Base-by-base conservation (phyloP, 495 filamentous ascomycete species). In the Geoglossum glabrum region DNA sequence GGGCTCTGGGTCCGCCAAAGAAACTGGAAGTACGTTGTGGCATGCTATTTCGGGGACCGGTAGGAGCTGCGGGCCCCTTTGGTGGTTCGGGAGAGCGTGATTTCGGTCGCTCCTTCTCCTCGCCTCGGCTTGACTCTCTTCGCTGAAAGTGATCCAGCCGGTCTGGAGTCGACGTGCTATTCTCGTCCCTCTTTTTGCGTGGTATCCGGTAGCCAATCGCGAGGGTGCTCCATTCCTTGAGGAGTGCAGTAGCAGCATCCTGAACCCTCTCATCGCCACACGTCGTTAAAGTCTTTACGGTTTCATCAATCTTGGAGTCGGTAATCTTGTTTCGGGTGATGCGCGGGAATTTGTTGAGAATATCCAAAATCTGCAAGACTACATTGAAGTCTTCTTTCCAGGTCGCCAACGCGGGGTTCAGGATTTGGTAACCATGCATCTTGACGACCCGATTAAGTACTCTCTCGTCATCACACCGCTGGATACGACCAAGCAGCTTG, bases 311-410 rank as follows among this genome's bases (percentile, higher is more conserved):
- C 65, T 95, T 94, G 3, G 92, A 95, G 64, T 95, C 88, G 58
- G 84, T 82, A 59, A 99, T 96, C 70, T 97, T 99, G 72, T 99
- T 99, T 54, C 86, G 85, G 9, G 92, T 96, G 27, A 97, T 74
- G 21, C 90, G 83, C 6, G 93, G 92, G 59, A 96, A 85, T 38
- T 82, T 81, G 65, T 89, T 81, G 31, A 99, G 77, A 38, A 97
- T 90, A 63, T 93, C 83, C 59, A 99, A 74, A 40, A 95, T 80
- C 69, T 95, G 93, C 58, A 94, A 71, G 28, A 92, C 77, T 34
- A 97, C 80, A 60, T 95, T 94, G 69, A 79, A 74, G 66, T 97
- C 92, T 23, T 92, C 86, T 60, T 82, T 84, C 76, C 87, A 97
- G 52, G 81, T 80, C 52, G 79, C 79, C 13, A 99, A 74, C 23